phyloP scores from a whole-genome alignment of 2,329 filamentous ascomycete genomes.

The Paraphoma sp. region DNA sequence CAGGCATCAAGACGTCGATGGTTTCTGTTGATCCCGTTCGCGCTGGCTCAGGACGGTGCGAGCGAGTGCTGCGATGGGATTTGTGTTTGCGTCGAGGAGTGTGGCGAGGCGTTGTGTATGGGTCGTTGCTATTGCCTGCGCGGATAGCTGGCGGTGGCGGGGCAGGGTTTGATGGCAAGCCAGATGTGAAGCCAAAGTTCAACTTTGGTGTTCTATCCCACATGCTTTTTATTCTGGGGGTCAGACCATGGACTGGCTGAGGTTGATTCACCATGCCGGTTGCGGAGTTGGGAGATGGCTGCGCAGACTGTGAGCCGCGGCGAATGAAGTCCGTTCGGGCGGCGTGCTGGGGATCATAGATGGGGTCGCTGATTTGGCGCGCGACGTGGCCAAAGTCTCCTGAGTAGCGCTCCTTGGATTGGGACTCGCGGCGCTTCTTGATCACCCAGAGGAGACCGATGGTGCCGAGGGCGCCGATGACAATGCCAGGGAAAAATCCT shows the following conservation, averaged over 20 bases:
- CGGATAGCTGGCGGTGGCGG: slow-evolving; percentile 33
- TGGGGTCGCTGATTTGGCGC: slow-evolving; percentile 47
- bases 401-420: slow-evolving; percentile 40
- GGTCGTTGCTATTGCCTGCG: slow-evolving; percentile 37
- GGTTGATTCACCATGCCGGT: slow-evolving; percentile 30
- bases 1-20: slow-evolving; percentile 53
- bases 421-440: slow-evolving; percentile 40
- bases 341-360: slow-evolving; percentile 46
- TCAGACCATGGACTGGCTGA: slow-evolving; percentile 28
- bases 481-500: slow-evolving; percentile 47
- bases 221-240: slow-evolving; percentile 43
- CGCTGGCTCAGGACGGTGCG: slow-evolving; percentile 13
- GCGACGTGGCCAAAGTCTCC: slow-evolving; percentile 48
- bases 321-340: slow-evolving; percentile 47
- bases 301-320: slow-evolving; percentile 33
- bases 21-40: slow-evolving; percentile 51
- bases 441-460: slow-evolving; percentile 43
- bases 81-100: slow-evolving; percentile 32
- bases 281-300: slow-evolving; percentile 33
- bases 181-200: slow-evolving; percentile 33
- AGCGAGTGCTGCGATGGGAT: slow-evolving; percentile 21
- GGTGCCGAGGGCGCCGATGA: slow-evolving; percentile 42
- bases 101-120: slow-evolving; percentile 39
- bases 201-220: slow-evolving; percentile 44
- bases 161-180: slow-evolving; percentile 24